Conservation (phyloP, 225 moss, liverwort and hornwort genomes). For the Marchantia paleacea region DNA sequence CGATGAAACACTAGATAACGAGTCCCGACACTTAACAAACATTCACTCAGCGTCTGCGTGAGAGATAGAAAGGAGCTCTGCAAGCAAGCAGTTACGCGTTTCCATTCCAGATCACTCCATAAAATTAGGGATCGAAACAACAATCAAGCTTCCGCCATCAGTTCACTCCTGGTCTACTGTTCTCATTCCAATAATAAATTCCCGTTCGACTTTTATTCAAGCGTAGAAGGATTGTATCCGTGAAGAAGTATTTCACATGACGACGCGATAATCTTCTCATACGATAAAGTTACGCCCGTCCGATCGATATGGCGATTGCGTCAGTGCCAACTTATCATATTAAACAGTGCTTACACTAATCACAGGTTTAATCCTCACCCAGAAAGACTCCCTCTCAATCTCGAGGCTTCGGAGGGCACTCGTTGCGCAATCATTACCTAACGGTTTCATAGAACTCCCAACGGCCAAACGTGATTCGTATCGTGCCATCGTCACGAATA, state of each 20-base stretch:
- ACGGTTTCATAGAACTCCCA: no score
- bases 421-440: not conserved
- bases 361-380: no score
- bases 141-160: not conserved
- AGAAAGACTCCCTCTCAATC: no score
- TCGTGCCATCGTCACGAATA: no score
- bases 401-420: not conserved
- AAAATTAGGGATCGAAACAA: not conserved
- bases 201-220: not conserved
- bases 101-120: not conserved
- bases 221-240: not conserved
- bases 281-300: no score
- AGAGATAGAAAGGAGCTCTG: conserved; percentile 31
- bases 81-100: conserved; percentile 25
- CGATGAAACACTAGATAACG: not conserved
- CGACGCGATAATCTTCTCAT: no score
- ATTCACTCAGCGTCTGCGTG: conserved; percentile 5
- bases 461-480: no score
- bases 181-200: not conserved
- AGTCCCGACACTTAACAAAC: conserved; percentile 11
- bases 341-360: no score
- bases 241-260: no score
- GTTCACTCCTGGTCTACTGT: not conserved
- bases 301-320: no score
- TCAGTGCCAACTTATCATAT: no score